These are phyloP conservation scores for Zymoseptoria ardabiliae DNA, from an alignment of 2,329 filamentous ascomycete species.

Conservation along the genomic window DNA sequence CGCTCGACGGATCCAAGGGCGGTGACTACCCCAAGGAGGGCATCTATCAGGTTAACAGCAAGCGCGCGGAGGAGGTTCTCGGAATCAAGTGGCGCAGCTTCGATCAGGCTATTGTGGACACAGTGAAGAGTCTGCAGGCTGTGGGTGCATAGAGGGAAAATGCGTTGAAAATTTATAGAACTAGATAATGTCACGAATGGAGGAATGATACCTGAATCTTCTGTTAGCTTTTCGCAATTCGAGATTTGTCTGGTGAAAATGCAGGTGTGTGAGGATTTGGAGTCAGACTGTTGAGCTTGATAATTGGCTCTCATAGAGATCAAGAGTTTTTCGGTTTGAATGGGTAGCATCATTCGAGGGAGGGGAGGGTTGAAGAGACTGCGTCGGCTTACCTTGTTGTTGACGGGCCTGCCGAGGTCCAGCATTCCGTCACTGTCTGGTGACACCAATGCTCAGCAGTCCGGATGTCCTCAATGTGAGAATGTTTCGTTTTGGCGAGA, in stretches of 20 bases:
- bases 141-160: slow-evolving; percentile 42
- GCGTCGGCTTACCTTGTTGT: slow-evolving; percentile 3
- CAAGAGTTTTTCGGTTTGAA: slow-evolving; percentile 37
- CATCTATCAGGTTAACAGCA: slow-evolving; percentile 51
- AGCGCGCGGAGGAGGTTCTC: slow-evolving; percentile 45
- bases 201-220: not conserved
- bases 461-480: not conserved
- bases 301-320: slow-evolving; percentile 30
- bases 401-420: not conserved
- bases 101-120: slow-evolving; percentile 54
- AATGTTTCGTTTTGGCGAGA: too few species aligned
- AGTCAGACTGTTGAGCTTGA: slow-evolving; percentile 53
- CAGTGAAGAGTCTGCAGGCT: slow-evolving; percentile 55
- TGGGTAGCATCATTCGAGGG: slow-evolving; percentile 22
- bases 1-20: slow-evolving; percentile 27
- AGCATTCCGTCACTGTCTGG: not conserved
- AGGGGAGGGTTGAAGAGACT: not conserved
- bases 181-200: not conserved
- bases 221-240: not conserved
- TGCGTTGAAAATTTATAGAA: not conserved
- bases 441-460: not conserved
- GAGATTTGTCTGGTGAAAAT: not conserved
- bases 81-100: slow-evolving; percentile 53
- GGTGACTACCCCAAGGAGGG: slow-evolving; percentile 43
- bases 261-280: not conserved